A percentile compares a stretch with the other conserved stretches of the same genome.
These are phyloP conservation scores for Protomyces gravidus DNA, from an alignment of 1,139 yeast species.

Conservation along the genomic window DNA sequence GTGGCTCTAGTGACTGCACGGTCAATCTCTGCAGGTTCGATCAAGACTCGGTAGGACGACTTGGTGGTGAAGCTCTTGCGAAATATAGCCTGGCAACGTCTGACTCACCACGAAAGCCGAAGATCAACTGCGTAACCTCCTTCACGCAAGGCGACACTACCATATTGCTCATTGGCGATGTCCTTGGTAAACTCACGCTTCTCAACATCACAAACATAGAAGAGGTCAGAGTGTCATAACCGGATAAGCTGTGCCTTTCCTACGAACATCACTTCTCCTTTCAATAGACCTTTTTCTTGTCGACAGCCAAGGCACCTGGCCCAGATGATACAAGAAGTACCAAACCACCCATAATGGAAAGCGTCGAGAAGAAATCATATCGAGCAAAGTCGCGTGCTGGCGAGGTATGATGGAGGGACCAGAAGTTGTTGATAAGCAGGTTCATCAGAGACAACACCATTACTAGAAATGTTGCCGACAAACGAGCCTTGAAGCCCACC, in stretches of 20 bases:
- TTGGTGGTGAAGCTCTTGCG: not conserved
- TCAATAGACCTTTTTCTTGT: slow-evolving; percentile 84
- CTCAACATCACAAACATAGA: not conserved
- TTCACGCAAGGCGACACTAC: not conserved
- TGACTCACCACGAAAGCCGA: not conserved
- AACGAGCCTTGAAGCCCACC: slow-evolving; percentile 88
- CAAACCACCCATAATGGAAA: slow-evolving; percentile 92
- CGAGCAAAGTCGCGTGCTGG: slow-evolving; percentile 84
- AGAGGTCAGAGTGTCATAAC: not conserved
- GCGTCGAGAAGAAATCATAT: slow-evolving; percentile 86
- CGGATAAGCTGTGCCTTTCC: not conserved
- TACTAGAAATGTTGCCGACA: slow-evolving; percentile 77
- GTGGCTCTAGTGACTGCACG: not conserved
- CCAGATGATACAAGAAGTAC: slow-evolving; percentile 89
- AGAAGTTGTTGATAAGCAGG: slow-evolving; percentile 77
- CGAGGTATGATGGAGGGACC: slow-evolving; percentile 59
- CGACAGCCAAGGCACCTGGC: slow-evolving; percentile 90
- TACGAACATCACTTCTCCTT: not conserved
- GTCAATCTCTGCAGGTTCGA: not conserved
- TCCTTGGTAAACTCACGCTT: not conserved
- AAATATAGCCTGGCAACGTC: not conserved
- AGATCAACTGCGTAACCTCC: not conserved
- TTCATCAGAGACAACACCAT: slow-evolving; percentile 71
- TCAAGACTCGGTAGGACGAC: not conserved
- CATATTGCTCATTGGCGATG: not conserved